A percentile compares a stretch with the other conserved stretches of the same genome.
Conservation (phyloP, 2,329 filamentous ascomycete genomes). For the Fusarium protoensiforme region DNA sequence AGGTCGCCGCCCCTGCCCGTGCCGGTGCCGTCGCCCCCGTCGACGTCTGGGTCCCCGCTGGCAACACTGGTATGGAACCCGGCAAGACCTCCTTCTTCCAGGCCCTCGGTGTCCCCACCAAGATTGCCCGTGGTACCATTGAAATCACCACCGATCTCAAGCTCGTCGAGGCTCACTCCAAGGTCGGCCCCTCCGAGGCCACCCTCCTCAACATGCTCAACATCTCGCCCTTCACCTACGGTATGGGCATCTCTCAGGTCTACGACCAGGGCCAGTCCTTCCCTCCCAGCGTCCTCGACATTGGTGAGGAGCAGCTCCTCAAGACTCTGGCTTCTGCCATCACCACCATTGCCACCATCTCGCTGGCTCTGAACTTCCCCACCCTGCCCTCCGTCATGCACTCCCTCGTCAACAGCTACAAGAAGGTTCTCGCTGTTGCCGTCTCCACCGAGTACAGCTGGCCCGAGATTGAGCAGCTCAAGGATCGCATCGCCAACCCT, state of each 20-base stretch:
- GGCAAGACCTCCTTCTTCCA: constrained; percentile 99
- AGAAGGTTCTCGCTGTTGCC: constrained; percentile 92
- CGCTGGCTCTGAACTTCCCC: constrained; percentile 93
- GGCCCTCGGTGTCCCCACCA: constrained; percentile 99
- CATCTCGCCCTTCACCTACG: constrained; percentile 99
- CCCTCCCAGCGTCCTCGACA: constrained; percentile 86
- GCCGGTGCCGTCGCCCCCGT: constrained; percentile 93
- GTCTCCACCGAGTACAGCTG: constrained; percentile 92
- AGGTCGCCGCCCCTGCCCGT: constrained; percentile 96
- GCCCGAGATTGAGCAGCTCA: constrained; percentile 96
- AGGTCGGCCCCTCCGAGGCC: constrained; percentile 99
- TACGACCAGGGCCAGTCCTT: constrained; percentile 98
- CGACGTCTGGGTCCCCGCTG: constrained; percentile 95
- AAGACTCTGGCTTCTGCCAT: constrained; percentile 84
- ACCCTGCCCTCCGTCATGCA: constrained; percentile 96
- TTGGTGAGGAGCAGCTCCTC: constrained; percentile 94
- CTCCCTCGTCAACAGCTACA: constrained; percentile 97
- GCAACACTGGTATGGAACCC: constrained; percentile 99
- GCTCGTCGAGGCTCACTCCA: constrained; percentile 91
- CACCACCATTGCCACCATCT: constrained; percentile 88
- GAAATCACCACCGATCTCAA: constrained; percentile 99
- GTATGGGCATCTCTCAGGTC: constrained; percentile 95
- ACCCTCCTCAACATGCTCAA: constrained; percentile 99
- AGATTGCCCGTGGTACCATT: constrained; percentile 99
- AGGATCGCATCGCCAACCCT: constrained; percentile 99